A percentile compares a stretch with the other conserved stretches of the same genome.
Evolutionary conservation across 2,329 filamentous ascomycete genomes (phyloP).

Genomic region (Colletotrichum tropicale): DNA sequence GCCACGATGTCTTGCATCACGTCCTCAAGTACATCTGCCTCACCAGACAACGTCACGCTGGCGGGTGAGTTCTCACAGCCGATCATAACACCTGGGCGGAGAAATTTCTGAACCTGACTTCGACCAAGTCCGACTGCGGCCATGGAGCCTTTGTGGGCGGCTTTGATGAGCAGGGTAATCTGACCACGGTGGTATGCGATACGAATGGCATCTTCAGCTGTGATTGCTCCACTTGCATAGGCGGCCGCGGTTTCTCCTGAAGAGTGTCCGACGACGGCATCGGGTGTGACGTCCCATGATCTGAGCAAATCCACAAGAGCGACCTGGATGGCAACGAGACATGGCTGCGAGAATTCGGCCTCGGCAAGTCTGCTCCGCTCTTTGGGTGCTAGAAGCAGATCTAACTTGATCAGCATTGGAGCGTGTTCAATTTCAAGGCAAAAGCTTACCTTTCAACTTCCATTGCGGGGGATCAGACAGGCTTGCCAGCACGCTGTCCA

Average conservation of each 20-base stretch:
- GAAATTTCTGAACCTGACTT: not conserved
- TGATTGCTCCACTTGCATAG: constrained; percentile 35
- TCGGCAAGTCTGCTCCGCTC: constrained; percentile 13
- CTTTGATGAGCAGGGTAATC: constrained; percentile 6
- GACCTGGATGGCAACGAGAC: constrained; percentile 54
- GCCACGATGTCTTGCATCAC: constrained; percentile 22
- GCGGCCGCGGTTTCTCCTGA: constrained; percentile 45
- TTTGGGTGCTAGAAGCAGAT: constrained; percentile 9
- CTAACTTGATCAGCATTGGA: not conserved
- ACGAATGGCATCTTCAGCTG: constrained; percentile 31
- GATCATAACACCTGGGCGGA: constrained; percentile 36
- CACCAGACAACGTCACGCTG: constrained; percentile 51
- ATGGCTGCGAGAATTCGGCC: constrained; percentile 48
- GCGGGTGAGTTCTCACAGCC: constrained; percentile 57
- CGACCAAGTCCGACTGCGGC: constrained; percentile 56
- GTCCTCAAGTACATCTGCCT: constrained; percentile 25
- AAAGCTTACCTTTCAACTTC: constrained; percentile 18
- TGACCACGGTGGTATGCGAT: constrained; percentile 42
- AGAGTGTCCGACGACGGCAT: constrained; percentile 40
- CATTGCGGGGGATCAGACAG: not conserved
- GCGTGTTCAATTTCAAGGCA: not conserved
- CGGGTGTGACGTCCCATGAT: constrained; percentile 30
- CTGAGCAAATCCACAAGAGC: constrained; percentile 42
- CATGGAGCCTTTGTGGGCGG: constrained; percentile 49
- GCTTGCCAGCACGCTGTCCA: constrained; percentile 11